Conservation (phyloP, 2,329 filamentous ascomycete genomes). For the Fusarium chlamydosporum region DNA sequence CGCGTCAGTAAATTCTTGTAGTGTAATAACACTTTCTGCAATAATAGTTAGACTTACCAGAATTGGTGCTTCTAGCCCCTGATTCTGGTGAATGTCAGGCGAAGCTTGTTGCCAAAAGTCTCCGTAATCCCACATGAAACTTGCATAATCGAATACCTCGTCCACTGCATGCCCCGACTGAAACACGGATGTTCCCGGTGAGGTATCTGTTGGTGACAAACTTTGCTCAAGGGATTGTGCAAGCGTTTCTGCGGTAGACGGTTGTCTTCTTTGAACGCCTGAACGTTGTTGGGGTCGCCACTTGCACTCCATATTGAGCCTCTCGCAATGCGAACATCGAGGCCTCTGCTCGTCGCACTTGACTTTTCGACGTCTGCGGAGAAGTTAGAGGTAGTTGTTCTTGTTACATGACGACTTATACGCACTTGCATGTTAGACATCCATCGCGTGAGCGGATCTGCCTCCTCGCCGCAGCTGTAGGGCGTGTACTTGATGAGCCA, state of each 20-base stretch:
- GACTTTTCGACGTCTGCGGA: conserved; percentile 62
- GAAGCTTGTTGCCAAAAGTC: conserved; percentile 55
- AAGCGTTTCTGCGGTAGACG: conserved; percentile 15
- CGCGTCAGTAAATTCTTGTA: background rate
- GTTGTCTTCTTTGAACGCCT: conserved; percentile 40
- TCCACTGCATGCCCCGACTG: conserved; percentile 55
- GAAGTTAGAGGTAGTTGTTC: background rate
- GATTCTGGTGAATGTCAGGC: conserved; percentile 45
- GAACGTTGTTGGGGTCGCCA: conserved; percentile 59
- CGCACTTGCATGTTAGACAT: conserved; percentile 62
- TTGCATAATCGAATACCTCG: conserved; percentile 63
- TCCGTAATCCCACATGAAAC: conserved; percentile 63
- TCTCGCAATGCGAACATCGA: conserved; percentile 65
- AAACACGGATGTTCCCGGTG: conserved; percentile 47
- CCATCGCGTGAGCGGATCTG: conserved; percentile 53
- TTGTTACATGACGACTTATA: background rate
- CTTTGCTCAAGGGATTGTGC: conserved; percentile 38
- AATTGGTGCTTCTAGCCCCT: conserved; percentile 45
- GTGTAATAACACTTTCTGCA: no score
- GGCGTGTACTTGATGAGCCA: conserved; percentile 26
- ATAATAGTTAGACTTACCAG: conserved; percentile 34
- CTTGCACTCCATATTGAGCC: conserved; percentile 66
- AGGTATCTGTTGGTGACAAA: conserved; percentile 51
- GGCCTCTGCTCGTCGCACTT: conserved; percentile 66
- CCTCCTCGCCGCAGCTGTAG: conserved; percentile 40